Conservation (phyloP, 805 yeast genomes). For the Saccharomyces mikatae region DNA sequence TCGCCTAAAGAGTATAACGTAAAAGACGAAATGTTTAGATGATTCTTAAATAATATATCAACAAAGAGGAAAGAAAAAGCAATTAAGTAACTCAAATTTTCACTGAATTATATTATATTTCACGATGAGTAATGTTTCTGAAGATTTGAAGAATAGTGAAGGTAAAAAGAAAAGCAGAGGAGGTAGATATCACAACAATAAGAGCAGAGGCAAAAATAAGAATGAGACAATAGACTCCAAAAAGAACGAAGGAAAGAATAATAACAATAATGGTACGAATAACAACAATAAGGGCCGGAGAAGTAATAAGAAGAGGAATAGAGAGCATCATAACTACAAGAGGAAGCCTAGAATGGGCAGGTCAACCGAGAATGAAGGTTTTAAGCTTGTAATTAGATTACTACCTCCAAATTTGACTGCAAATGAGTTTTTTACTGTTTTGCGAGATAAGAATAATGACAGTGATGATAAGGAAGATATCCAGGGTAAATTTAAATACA, state of each 20-base stretch:
- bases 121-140: background rate
- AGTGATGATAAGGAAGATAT: conserved; percentile 8
- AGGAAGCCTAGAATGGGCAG: background rate
- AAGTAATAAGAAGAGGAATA: conserved; percentile 5
- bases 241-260: background rate
- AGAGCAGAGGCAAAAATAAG: background rate
- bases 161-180: background rate
- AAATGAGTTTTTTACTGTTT: conserved; percentile 27
- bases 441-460: conserved; percentile 11
- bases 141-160: background rate
- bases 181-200: background rate
- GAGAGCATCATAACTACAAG: conserved; percentile 3
- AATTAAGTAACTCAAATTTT: background rate
- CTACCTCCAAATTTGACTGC: conserved; percentile 38
- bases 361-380: conserved; percentile 7
- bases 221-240: background rate
- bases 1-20: background rate
- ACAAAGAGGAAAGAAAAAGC: background rate
- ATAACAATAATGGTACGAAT: background rate
- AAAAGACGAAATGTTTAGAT: background rate
- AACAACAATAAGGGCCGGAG: background rate
- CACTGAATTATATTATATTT: background rate
- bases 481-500: conserved; percentile 23
- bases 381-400: conserved; percentile 33
- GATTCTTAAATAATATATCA: background rate